Conservation (phyloP, 768 basidiomycete genomes). For the Psilocybe sp. region DNA sequence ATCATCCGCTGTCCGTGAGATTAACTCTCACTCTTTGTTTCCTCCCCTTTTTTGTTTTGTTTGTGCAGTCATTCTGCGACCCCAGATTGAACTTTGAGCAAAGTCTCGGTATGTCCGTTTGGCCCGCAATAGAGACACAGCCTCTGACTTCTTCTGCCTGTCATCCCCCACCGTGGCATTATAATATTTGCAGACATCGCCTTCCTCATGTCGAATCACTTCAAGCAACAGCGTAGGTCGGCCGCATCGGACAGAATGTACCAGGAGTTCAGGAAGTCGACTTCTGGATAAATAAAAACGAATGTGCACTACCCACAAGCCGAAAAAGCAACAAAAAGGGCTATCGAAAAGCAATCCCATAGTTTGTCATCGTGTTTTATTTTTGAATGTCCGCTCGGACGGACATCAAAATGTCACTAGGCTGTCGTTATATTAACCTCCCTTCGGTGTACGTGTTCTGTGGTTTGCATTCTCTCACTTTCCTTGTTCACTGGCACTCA, state of each 20-base stretch:
- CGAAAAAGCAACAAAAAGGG: no score
- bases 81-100: constrained; percentile 94
- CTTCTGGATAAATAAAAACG: neutral
- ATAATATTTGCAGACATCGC: constrained; percentile 29
- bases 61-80: constrained; percentile 81
- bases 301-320: constrained; percentile 3
- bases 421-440: no score
- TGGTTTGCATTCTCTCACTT: no score
- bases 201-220: constrained; percentile 33
- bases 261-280: neutral
- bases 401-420: no score
- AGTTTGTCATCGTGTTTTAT: no score
- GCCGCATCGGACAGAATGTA: neutral
- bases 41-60: neutral
- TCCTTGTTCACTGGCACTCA: no score
- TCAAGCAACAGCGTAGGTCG: constrained; percentile 25
- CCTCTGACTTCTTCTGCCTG: neutral
- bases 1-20: no score
- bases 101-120: constrained; percentile 65
- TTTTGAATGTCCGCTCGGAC: no score
- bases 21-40: no score
- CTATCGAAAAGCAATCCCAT: no score
- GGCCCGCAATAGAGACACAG: neutral
- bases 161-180: no score
- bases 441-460: no score